phyloP scores from a whole-genome alignment of 202 grass and related monocot species.

The Cymbopogon flexuosus region DNA sequence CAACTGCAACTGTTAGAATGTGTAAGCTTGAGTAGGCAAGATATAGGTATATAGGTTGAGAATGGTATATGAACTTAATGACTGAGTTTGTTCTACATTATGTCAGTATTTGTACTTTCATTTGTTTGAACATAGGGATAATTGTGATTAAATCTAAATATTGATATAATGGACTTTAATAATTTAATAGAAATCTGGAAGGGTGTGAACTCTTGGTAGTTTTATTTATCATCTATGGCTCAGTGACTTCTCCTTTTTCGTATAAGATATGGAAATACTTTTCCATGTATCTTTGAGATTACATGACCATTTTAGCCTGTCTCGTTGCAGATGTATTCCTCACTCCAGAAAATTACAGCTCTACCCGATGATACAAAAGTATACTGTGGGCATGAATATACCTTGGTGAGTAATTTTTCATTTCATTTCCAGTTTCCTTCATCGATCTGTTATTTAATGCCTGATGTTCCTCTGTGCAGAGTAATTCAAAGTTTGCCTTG shows the following conservation, averaged over 20 bases:
- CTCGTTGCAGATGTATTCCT: conserved; percentile 75
- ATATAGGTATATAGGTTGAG: not conserved
- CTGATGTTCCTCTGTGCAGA: conserved; percentile 48
- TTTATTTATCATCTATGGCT: conserved; percentile 5
- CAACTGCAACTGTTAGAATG: not conserved
- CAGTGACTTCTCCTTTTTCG: conserved; percentile 13
- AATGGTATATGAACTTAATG: not conserved
- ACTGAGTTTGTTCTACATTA: not conserved
- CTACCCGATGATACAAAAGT: conserved; percentile 81
- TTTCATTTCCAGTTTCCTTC: conserved; percentile 6
- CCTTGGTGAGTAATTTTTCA: conserved; percentile 52
- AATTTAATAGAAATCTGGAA: not conserved
- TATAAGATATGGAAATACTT: not conserved
- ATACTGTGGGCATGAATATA: conserved; percentile 97
- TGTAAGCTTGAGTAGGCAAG: not conserved
- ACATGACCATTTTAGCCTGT: conserved; percentile 16
- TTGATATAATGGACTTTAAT: not conserved
- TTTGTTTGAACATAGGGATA: conserved; percentile 14
- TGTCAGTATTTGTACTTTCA: not conserved
- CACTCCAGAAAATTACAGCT: conserved; percentile 74
- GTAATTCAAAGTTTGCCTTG: conserved; percentile 90
- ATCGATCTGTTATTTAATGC: conserved; percentile 30
- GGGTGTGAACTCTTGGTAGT: not conserved
- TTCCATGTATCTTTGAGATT: not conserved
- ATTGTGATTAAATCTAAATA: conserved; percentile 22